A percentile compares a stretch with the other conserved stretches of the same genome.
phyloP scores from a whole-genome alignment of 345 rosid genomes.

The Diplotaxis tenuifolia region DNA sequence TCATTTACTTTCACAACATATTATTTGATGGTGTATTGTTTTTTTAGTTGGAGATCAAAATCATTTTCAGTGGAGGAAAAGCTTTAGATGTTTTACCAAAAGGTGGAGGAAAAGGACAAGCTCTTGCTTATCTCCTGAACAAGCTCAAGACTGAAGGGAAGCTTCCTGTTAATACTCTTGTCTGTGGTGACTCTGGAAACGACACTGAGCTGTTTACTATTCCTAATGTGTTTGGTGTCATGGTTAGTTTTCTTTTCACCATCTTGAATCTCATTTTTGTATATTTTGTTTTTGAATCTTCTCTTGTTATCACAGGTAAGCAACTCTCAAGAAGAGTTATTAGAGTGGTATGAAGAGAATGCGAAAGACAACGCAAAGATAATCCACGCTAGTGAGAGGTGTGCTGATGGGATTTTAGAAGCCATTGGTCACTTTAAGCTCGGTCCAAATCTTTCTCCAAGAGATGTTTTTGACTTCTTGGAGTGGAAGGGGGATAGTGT shows the following conservation, averaged over 20 bases:
- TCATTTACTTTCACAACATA: not conserved
- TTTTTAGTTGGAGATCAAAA: conserved; percentile 77
- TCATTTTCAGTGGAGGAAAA: conserved; percentile 86
- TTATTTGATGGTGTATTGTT: not conserved
- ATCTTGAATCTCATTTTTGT: not conserved
- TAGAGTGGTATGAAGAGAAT: conserved; percentile 82
- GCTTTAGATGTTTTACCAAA: conserved; percentile 85
- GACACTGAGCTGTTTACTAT: conserved; percentile 90
- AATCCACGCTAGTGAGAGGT: conserved; percentile 74
- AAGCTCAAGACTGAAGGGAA: conserved; percentile 69
- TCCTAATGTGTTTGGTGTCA: conserved; percentile 83
- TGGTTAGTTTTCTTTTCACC: conserved; percentile 51
- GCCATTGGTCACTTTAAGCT: conserved; percentile 87
- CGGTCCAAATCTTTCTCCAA: conserved; percentile 74
- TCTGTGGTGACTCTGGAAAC: conserved; percentile 96
- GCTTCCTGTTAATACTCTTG: conserved; percentile 75
- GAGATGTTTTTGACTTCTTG: conserved; percentile 59
- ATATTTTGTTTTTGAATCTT: not conserved
- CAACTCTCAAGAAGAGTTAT: conserved; percentile 93
- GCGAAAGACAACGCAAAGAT: conserved; percentile 71
- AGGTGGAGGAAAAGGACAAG: conserved; percentile 98
- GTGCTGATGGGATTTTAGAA: conserved; percentile 84
- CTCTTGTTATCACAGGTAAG: conserved; percentile 52
- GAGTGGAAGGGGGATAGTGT: conserved; percentile 32
- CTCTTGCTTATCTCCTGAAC: conserved; percentile 79